These are phyloP conservation scores for Cerrena zonata DNA, from an alignment of 1,284 basidiomycete genomes.

Conservation along the genomic window DNA sequence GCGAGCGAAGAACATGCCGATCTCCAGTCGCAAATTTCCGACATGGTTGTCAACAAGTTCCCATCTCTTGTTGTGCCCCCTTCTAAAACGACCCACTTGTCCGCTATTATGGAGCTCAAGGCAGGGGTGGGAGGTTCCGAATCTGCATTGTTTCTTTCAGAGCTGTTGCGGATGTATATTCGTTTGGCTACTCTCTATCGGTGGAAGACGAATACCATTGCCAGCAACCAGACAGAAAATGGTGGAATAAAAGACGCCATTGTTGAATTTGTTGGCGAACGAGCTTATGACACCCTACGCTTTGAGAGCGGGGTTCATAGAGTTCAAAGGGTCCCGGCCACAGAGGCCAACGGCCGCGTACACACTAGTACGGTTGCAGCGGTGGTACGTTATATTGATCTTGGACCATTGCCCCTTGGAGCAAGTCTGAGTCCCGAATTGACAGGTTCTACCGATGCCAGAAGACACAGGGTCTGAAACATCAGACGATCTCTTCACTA, in stretches of 20 bases:
- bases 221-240: slow-evolving; percentile 47
- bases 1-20: slow-evolving; percentile 65
- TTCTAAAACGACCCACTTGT: slow-evolving; percentile 58
- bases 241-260: slow-evolving; percentile 81
- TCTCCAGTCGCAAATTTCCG: slow-evolving; percentile 46
- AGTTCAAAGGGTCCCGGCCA: slow-evolving; percentile 89
- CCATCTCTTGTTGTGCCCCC: slow-evolving; percentile 69
- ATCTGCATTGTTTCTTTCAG: slow-evolving; percentile 75
- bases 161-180: slow-evolving; percentile 81
- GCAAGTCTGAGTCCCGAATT: slow-evolving; percentile 1
- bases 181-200: slow-evolving; percentile 52
- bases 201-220: slow-evolving; percentile 53
- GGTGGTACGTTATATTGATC: slow-evolving; percentile 56
- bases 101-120: slow-evolving; percentile 85
- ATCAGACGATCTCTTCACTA: slow-evolving; percentile 58
- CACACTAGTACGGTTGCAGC: slow-evolving; percentile 92
- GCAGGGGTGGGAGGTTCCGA: slow-evolving; percentile 92
- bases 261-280: slow-evolving; percentile 73
- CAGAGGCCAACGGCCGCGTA: slow-evolving; percentile 80
- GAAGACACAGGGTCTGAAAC: slow-evolving; percentile 48
- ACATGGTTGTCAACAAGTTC: slow-evolving; percentile 46
- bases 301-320: slow-evolving; percentile 96
- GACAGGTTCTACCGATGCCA: slow-evolving; percentile 72
- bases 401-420: slow-evolving; percentile 1
- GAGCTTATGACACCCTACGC: slow-evolving; percentile 73